These are phyloP conservation scores for Basidiobolus meristosporus DNA, from an alignment of 371 early-diverging fungal species.

Conservation along the genomic window DNA sequence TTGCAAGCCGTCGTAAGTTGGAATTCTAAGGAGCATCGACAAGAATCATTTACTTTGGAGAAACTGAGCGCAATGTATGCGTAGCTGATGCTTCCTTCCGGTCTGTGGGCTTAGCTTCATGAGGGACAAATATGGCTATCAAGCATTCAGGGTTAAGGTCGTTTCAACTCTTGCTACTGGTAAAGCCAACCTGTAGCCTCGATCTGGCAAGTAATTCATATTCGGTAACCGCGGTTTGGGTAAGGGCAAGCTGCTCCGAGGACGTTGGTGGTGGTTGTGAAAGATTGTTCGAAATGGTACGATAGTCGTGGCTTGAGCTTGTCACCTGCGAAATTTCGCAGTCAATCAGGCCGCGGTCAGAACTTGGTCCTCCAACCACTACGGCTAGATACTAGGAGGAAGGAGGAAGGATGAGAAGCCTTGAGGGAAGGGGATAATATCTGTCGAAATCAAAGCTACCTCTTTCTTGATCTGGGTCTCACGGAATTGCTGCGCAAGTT, in stretches of 20 bases:
- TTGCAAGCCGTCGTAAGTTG: no score
- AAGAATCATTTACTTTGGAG: no score
- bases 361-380: no score
- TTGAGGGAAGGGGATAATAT: no score
- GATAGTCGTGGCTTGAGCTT: no score
- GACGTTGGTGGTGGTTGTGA: background rate
- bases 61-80: background rate
- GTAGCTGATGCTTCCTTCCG: slow-evolving; percentile 1
- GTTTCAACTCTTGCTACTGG: background rate
- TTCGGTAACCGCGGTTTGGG: background rate
- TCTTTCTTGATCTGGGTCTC: background rate
- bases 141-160: background rate
- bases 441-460: no score
- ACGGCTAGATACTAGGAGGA: no score
- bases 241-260: background rate
- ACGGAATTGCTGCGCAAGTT: background rate
- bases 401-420: no score
- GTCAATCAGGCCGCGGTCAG: no score
- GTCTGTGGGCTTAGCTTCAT: background rate
- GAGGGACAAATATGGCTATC: background rate
- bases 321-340: no score
- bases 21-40: no score
- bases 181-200: background rate
- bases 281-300: no score
- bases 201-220: background rate